Conservation (phyloP, 176 grass and related monocot species). For the Aechmea fasciata region DNA sequence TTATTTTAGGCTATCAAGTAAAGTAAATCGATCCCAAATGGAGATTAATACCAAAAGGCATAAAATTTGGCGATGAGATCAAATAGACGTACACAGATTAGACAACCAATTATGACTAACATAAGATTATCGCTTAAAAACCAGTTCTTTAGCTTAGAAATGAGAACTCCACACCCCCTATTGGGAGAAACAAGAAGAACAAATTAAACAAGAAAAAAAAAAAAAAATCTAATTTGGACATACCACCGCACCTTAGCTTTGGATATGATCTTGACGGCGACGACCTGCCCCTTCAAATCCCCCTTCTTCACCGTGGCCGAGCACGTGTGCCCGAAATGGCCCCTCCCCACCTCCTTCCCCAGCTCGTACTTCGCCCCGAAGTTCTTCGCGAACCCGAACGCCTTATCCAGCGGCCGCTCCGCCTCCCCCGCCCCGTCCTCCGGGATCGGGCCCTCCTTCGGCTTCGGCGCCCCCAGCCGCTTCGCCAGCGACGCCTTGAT, state of each 20-base stretch:
- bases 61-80: too few relatives aligned
- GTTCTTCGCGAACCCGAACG: conserved; percentile 74
- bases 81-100: too few relatives aligned
- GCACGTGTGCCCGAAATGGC: conserved; percentile 95
- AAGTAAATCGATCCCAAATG: too few relatives aligned
- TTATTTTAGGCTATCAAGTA: too few relatives aligned
- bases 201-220: conserved; percentile 19
- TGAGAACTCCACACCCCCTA: background rate
- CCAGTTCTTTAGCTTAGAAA: background rate
- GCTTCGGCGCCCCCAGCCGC: conserved; percentile 49
- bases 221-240: background rate
- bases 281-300: conserved; percentile 68
- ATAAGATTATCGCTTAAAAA: background rate
- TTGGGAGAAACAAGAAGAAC: background rate
- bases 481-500: conserved; percentile 82
- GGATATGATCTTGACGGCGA: conserved; percentile 94
- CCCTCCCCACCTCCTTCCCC: conserved; percentile 95
- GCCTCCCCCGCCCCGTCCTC: conserved; percentile 56
- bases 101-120: too few relatives aligned
- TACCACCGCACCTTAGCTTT: conserved; percentile 76
- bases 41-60: too few relatives aligned
- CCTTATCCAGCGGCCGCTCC: conserved; percentile 85
- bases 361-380: conserved; percentile 93
- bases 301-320: conserved; percentile 73
- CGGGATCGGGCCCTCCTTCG: conserved; percentile 69